phyloP scores from a whole-genome alignment of 2,329 filamentous ascomycete species.

The Botrytis byssoidea region DNA sequence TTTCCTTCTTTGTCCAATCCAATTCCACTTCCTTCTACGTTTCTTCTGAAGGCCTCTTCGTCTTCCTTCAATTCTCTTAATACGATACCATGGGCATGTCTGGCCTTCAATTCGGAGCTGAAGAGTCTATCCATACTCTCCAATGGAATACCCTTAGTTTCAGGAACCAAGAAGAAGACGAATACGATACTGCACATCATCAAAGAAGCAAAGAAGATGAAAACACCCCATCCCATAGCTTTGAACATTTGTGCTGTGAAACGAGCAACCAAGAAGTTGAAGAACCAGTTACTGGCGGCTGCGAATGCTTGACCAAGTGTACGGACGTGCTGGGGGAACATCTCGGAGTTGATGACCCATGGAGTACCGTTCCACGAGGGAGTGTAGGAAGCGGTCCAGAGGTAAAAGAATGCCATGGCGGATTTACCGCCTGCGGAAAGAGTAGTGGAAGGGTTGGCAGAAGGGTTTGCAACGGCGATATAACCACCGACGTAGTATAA shows the following conservation, averaged over 20 bases:
- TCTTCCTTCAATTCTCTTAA: slow-evolving; percentile 32
- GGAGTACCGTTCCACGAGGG: slow-evolving; percentile 36
- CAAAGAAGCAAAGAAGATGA: slow-evolving; percentile 66
- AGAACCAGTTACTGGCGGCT: slow-evolving; percentile 66
- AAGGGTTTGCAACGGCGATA: slow-evolving; percentile 41
- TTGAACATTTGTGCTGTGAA: slow-evolving; percentile 67
- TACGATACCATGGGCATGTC: slow-evolving; percentile 32
- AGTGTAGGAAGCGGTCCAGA: slow-evolving; percentile 56
- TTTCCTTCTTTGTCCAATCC: slow-evolving; percentile 26
- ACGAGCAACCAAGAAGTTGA: slow-evolving; percentile 66
- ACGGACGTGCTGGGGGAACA: slow-evolving; percentile 55
- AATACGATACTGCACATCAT: slow-evolving; percentile 59
- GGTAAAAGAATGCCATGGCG: slow-evolving; percentile 70
- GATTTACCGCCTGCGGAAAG: slow-evolving; percentile 48
- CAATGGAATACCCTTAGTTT: slow-evolving; percentile 64
- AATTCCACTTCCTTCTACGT: slow-evolving; percentile 17
- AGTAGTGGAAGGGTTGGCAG: slow-evolving; percentile 34
- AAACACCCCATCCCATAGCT: slow-evolving; percentile 60
- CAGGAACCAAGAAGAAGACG: slow-evolving; percentile 61
- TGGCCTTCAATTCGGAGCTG: slow-evolving; percentile 34
- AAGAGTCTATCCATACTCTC: slow-evolving; percentile 66
- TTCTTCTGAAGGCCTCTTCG: slow-evolving; percentile 30
- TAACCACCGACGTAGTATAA: slow-evolving; percentile 36
- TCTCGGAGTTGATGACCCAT: slow-evolving; percentile 36
- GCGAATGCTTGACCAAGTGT: slow-evolving; percentile 71